phyloP scores from a whole-genome alignment of 345 rosid species.

The Pugionium cornutum region DNA sequence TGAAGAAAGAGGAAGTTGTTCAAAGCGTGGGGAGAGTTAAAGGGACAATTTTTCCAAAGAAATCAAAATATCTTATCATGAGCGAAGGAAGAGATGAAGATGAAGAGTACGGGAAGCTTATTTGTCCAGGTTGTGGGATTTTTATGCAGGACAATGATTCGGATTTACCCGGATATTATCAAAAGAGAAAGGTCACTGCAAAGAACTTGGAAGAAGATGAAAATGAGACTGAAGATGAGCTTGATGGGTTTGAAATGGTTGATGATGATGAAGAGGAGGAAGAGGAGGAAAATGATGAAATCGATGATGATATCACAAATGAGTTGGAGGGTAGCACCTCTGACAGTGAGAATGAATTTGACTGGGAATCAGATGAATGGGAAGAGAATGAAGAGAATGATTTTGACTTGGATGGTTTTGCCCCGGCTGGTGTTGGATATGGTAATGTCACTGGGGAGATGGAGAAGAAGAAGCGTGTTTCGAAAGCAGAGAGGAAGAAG shows the following conservation, averaged over 20 bases:
- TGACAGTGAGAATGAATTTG: slow-evolving; percentile 46
- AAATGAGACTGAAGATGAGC: slow-evolving; percentile 43
- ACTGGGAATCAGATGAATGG: slow-evolving; percentile 72
- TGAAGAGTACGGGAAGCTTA: slow-evolving; percentile 61
- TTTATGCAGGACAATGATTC: slow-evolving; percentile 86
- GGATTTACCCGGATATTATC: slow-evolving; percentile 72
- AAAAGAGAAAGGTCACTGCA: slow-evolving; percentile 46
- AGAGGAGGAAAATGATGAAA: slow-evolving; percentile 27
- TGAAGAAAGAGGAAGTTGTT: slow-evolving; percentile 45
- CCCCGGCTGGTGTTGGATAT: slow-evolving; percentile 81
- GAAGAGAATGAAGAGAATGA: slow-evolving; percentile 49
- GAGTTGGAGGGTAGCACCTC: slow-evolving; percentile 38
- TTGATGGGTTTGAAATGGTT: slow-evolving; percentile 39
- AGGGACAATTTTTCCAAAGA: slow-evolving; percentile 48
- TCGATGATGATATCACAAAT: slow-evolving; percentile 36
- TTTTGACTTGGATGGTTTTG: slow-evolving; percentile 61
- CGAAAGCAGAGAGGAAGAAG: slow-evolving; percentile 77
- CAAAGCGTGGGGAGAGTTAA: slow-evolving; percentile 38
- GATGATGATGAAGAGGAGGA: slow-evolving; percentile 39
- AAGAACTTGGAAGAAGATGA: slow-evolving; percentile 40
- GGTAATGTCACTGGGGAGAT: slow-evolving; percentile 78
- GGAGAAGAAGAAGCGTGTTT: slow-evolving; percentile 51
- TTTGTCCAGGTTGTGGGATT: slow-evolving; percentile 93
- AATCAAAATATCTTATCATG: slow-evolving; percentile 42
- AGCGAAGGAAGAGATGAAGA: slow-evolving; percentile 91